phyloP scores from a whole-genome alignment of 352 stramenopile genomes.

The Pythium rhizo-oryzae region DNA sequence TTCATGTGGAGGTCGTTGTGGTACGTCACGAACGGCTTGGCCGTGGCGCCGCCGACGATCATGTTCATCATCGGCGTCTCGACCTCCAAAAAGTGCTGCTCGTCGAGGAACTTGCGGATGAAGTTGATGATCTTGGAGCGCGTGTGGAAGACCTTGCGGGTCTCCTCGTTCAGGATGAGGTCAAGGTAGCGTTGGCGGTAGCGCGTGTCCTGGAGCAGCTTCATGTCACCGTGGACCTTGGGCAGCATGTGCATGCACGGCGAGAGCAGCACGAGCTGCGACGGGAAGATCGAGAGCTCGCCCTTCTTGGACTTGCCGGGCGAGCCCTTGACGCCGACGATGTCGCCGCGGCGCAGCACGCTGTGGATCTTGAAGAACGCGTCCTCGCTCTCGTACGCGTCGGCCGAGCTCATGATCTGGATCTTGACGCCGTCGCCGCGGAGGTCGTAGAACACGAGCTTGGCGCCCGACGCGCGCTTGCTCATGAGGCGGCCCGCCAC shows the following conservation, averaged over 20 bases:
- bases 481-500: conserved; percentile 96
- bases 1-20: conserved; percentile 97
- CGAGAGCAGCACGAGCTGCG: conserved; percentile 70
- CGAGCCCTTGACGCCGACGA: conserved; percentile 95
- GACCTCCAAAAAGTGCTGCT: conserved; percentile 96
- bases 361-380: conserved; percentile 86
- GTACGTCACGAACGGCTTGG: conserved; percentile 98
- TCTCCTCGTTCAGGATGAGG: conserved; percentile 96
- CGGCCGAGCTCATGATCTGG: conserved; percentile 96
- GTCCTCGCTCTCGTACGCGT: conserved; percentile 59
- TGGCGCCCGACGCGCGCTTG: conserved; percentile 94
- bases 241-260: conserved; percentile 89
- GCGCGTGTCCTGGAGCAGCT: conserved; percentile 64
- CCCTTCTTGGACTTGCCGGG: conserved; percentile 98
- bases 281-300: conserved; percentile 97
- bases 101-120: conserved; percentile 94
- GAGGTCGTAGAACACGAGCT: conserved; percentile 99
- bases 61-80: conserved; percentile 98
- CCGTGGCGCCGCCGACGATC: conserved; percentile 94
- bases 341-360: conserved; percentile 94
- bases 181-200: conserved; percentile 96
- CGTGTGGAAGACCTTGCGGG: conserved; percentile 93
- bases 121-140: conserved; percentile 94
- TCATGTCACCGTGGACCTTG: conserved; percentile 73
- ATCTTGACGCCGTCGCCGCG: conserved; percentile 94